Evolutionary conservation across 192 early-diverging fungal genomes (phyloP), one percentile per base, ranked within the genome.

Genomic region (Coemansia guatemalensis): DNA sequence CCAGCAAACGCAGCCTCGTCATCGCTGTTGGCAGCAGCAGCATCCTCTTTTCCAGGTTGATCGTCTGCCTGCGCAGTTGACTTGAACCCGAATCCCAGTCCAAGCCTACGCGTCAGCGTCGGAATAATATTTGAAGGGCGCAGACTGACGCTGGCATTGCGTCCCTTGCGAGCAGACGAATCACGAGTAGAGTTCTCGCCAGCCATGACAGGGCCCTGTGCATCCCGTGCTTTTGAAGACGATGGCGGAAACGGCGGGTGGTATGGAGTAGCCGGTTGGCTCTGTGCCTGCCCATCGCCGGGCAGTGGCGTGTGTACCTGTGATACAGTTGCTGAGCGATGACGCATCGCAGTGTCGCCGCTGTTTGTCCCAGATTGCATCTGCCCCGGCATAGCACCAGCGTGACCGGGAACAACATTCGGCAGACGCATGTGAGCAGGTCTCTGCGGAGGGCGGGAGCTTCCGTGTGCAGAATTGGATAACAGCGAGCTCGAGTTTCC

Each of bases 71-170:
- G 62, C 23, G 59, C 49, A 7, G 53, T 48, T 11, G 71, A 64
- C 47, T 58, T 62, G 56, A 74, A 68, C 24, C 72, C 72, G 61
- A 80, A 80, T 5, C 77, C 77, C 39, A 80, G 58, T 2, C 77
- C 77, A 39, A 80, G 54, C 18, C 77, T 58, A 8, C 77, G 71
- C 5, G 77, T 80, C 23, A 80, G 64, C 1, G 47, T 74, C 12
- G 77, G 77, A 26, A 80, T 80, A 8, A 80, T 63, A 35, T 48
- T 70, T 11, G 77, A 74, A 25, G 77, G 68, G 8, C 77, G 77
- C 27, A 69, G 57, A 6, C 68, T 62, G 3, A 59, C 53, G 35
- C 71, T 74, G 48, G 56, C 30, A 64, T 74, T 73, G 48, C 64
- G 53, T 39, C 59, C 68, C 22, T 50, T 53, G 52, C 24, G 33